Evolutionary conservation across 2,329 filamentous ascomycete genomes (phyloP).

Genomic region (Aureobasidium sp.): DNA sequence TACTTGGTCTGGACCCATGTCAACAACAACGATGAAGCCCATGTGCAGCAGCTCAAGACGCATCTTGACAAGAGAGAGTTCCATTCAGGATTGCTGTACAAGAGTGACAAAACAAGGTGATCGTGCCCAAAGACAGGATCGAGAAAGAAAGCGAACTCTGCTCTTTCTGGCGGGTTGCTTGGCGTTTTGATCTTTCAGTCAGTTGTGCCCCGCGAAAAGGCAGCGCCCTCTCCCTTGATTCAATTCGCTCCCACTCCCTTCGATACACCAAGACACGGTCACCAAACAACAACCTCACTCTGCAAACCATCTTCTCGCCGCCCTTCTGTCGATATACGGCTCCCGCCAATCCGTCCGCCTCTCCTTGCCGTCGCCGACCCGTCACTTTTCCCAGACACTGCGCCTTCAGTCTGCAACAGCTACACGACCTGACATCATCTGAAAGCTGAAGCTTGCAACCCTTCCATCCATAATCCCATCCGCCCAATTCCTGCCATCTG

Average conservation of each 20-base stretch:
- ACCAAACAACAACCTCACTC: slow-evolving; percentile 10
- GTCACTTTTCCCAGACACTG: not conserved
- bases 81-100: too few relatives aligned
- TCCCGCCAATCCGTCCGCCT: not conserved
- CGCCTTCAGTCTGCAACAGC: not conserved
- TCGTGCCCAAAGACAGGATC: not conserved
- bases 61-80: too few relatives aligned
- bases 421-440: slow-evolving; percentile 14
- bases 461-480: not conserved
- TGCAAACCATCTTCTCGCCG: not conserved
- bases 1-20: too few relatives aligned
- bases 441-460: slow-evolving; percentile 10
- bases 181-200: not conserved
- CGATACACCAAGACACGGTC: not conserved
- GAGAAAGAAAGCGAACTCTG: not conserved
- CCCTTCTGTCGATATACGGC: not conserved
- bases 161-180: not conserved
- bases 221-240: slow-evolving; percentile 4
- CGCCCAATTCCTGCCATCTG: not conserved
- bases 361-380: not conserved
- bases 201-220: slow-evolving; percentile 5
- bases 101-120: not conserved
- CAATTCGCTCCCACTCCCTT: slow-evolving; percentile 1
- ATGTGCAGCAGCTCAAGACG: too few relatives aligned
- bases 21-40: too few relatives aligned